phyloP scores from a whole-genome alignment of 176 grass and related monocot species.

The Elaeis guineensis region DNA sequence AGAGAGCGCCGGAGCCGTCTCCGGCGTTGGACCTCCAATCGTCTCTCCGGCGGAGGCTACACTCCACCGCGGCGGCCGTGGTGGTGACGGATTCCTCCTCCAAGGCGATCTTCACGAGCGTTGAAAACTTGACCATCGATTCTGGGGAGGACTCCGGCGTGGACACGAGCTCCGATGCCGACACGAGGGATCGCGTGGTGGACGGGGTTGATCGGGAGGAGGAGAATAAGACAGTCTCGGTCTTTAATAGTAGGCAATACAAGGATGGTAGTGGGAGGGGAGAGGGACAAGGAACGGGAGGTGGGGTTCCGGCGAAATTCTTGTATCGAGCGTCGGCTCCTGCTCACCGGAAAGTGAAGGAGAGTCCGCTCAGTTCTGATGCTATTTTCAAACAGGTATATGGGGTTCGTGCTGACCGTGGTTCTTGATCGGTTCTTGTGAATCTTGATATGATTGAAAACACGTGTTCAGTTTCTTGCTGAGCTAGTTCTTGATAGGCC shows the following conservation, averaged over 20 bases:
- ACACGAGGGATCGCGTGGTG: neutral
- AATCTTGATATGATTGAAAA: too few species aligned
- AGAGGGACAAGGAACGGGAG: neutral
- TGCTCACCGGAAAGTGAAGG: conserved; percentile 64
- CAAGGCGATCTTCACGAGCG: neutral
- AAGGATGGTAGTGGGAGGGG: neutral
- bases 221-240: conserved; percentile 1
- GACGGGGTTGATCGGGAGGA: conserved; percentile 3
- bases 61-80: neutral
- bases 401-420: neutral
- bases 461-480: too few species aligned
- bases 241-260: too few species aligned
- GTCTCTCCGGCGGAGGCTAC: neutral
- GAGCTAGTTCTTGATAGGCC: too few species aligned
- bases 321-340: conserved; percentile 64
- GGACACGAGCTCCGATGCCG: conserved; percentile 17
- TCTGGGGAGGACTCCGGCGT: conserved; percentile 6
- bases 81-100: neutral
- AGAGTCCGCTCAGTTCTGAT: conserved; percentile 90
- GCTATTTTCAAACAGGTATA: conserved; percentile 79
- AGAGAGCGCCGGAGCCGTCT: neutral
- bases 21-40: conserved; percentile 1
- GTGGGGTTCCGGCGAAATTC: conserved; percentile 12
- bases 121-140: neutral
- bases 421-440: neutral